Evolutionary conservation across 2,329 filamentous ascomycete species (phyloP).

Genomic region (Arthrobotrys iridis): DNA sequence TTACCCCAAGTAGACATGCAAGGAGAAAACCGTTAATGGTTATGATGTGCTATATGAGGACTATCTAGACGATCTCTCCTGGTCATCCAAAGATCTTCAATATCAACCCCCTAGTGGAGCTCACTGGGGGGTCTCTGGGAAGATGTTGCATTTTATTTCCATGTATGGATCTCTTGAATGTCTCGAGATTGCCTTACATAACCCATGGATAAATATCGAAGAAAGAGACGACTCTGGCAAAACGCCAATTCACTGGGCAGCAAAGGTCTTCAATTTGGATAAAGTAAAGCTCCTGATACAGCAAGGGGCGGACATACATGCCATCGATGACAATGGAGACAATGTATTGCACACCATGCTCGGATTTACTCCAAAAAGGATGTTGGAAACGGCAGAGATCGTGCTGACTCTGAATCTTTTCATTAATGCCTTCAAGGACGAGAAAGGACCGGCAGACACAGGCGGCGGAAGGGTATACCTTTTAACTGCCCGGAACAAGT

Average conservation of each 20-base stretch:
- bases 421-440: not conserved
- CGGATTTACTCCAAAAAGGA: not conserved
- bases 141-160: not conserved
- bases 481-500: not conserved
- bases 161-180: not conserved
- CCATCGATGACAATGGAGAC: not conserved
- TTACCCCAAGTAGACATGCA: too few relatives aligned
- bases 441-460: not conserved
- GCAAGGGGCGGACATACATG: not conserved
- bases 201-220: conserved; percentile 24
- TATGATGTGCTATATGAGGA: too few relatives aligned
- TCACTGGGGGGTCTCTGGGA: not conserved
- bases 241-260: conserved; percentile 23
- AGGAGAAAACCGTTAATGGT: too few relatives aligned
- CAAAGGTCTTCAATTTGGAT: not conserved
- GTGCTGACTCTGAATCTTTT: not conserved
- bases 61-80: not conserved
- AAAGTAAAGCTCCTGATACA: not conserved
- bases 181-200: conserved; percentile 15
- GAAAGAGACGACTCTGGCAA: not conserved
- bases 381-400: not conserved
- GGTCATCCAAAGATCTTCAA: not conserved
- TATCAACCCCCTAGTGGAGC: not conserved
- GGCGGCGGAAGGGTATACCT: not conserved
- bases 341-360: conserved; percentile 15